phyloP scores from a whole-genome alignment of 176 grass and related monocot genomes.

The Lolium rigidum region DNA sequence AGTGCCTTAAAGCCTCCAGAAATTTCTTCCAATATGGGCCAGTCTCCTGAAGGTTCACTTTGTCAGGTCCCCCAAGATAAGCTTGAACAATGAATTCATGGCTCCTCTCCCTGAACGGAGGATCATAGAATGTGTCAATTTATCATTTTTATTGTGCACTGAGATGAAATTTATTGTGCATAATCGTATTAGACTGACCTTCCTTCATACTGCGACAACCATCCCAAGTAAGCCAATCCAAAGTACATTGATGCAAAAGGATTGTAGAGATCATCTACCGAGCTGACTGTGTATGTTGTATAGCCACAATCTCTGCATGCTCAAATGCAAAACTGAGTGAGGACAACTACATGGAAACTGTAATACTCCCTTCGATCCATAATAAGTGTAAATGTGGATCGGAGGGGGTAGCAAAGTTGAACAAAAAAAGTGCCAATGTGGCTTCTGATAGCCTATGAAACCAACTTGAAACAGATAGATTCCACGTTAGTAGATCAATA shows the following conservation, averaged over 20 bases:
- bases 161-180: conserved; percentile 15
- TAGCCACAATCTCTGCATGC: conserved; percentile 70
- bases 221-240: conserved; percentile 78
- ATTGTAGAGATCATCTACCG: conserved; percentile 94
- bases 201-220: conserved; percentile 83
- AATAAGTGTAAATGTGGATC: no score
- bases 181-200: conserved; percentile 56
- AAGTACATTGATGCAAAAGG: conserved; percentile 99
- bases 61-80: conserved; percentile 85
- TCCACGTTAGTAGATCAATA: conserved; percentile 34
- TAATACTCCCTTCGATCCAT: not conserved
- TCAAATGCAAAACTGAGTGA: conserved; percentile 27
- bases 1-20: conserved; percentile 69
- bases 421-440: not conserved
- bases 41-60: conserved; percentile 95
- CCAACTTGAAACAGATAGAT: not conserved
- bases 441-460: not conserved
- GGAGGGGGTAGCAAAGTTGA: not conserved
- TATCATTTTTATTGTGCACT: conserved; percentile 26
- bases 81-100: conserved; percentile 94
- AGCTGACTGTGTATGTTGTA: conserved; percentile 70
- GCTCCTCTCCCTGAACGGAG: conserved; percentile 61
- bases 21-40: conserved; percentile 84
- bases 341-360: conserved; percentile 2
- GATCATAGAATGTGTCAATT: conserved; percentile 23